Percentiles rank a stretch among this genome's conserved stretches.
Conservation (phyloP, 2,329 filamentous ascomycete genomes). For the Lasiodiplodia hormozganensis region DNA sequence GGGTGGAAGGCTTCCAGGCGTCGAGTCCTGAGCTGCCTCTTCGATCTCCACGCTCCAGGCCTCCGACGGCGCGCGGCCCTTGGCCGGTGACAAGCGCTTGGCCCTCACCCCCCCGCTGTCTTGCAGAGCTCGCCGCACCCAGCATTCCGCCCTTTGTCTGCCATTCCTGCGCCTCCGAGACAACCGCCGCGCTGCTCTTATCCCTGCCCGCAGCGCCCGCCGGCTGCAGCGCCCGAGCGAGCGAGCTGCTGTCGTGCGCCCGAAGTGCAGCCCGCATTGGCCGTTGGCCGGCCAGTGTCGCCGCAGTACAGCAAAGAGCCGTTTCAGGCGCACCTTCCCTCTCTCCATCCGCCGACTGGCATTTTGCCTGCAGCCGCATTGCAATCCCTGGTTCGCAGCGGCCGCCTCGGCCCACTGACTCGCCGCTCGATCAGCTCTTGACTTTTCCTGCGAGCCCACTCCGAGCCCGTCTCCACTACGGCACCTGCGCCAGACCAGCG, state of each 20-base stretch:
- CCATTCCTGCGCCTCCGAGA: conserved; percentile 25
- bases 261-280: conserved; percentile 28
- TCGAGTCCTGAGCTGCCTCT: neutral
- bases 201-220: conserved; percentile 15
- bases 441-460: conserved; percentile 24
- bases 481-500: conserved; percentile 24
- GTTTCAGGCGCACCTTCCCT: conserved; percentile 31
- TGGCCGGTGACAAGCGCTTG: neutral
- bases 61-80: conserved; percentile 2
- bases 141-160: conserved; percentile 28
- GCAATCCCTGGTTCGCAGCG: conserved; percentile 28
- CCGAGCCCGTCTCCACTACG: conserved; percentile 26
- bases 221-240: conserved; percentile 1
- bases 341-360: conserved; percentile 29
- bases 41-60: conserved; percentile 1
- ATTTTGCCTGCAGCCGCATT: conserved; percentile 23
- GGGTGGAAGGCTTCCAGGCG: neutral
- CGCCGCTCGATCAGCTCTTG: conserved; percentile 22
- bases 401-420: conserved; percentile 29
- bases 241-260: conserved; percentile 27
- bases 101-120: conserved; percentile 5
- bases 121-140: conserved; percentile 14
- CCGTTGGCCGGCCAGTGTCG: conserved; percentile 25
- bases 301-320: conserved; percentile 26
- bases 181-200: conserved; percentile 10